Percentiles rank a stretch among this genome's conserved stretches.
Evolutionary conservation across 2,329 filamentous ascomycete species (phyloP).

Genomic region (Aureobasidium sp.): DNA sequence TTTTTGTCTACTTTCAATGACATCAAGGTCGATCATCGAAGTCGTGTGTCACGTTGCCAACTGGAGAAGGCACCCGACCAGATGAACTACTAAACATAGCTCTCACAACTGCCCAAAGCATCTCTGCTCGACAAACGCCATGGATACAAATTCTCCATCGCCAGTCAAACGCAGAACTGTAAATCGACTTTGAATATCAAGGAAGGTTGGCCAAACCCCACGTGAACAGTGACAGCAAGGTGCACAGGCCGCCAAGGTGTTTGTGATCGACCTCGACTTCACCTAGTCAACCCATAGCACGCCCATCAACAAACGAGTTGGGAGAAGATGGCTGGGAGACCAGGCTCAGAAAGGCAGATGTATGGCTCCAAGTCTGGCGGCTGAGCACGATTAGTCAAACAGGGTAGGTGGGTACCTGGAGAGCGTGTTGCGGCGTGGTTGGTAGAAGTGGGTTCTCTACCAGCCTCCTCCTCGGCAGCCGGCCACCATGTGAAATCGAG

Average conservation of each 20-base stretch:
- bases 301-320: not conserved
- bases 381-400: not conserved
- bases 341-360: not conserved
- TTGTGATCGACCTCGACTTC: constrained; percentile 3
- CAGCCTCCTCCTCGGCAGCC: constrained; percentile 12
- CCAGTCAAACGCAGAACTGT: not conserved
- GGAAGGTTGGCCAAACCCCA: not conserved
- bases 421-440: not conserved
- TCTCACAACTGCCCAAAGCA: not conserved
- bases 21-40: constrained; percentile 3
- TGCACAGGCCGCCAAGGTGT: not conserved
- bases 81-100: not conserved
- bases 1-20: not conserved
- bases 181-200: not conserved
- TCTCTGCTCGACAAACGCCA: not conserved
- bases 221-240: not conserved
- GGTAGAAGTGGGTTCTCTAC: not conserved
- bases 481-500: constrained; percentile 6
- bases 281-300: not conserved
- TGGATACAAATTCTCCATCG: not conserved
- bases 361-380: not conserved
- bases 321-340: constrained; percentile 1
- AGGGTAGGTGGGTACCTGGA: not conserved
- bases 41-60: not conserved
- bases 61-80: not conserved